Conservation (phyloP, 2,329 filamentous ascomycete genomes). For the Fusarium sacchari region DNA sequence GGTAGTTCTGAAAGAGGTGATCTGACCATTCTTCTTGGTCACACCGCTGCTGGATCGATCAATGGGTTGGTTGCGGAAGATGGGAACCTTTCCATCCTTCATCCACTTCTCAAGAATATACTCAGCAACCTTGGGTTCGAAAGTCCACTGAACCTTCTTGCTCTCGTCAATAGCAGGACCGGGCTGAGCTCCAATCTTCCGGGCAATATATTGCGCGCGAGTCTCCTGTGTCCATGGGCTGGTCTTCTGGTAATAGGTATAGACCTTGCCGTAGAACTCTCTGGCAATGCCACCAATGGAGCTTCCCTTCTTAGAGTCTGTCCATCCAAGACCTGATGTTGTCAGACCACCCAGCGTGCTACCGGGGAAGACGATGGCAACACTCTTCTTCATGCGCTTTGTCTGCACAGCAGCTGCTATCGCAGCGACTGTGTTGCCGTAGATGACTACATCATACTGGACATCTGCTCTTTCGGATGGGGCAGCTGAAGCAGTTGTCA, state of each 20-base stretch:
- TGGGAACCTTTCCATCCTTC: constrained; percentile 28
- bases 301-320: constrained; percentile 34
- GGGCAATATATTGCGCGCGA: constrained; percentile 15
- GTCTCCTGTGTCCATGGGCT: constrained; percentile 26
- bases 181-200: constrained; percentile 30
- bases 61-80: constrained; percentile 30
- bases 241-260: constrained; percentile 20
- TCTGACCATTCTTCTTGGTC: constrained; percentile 21
- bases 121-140: constrained; percentile 36
- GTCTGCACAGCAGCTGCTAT: constrained; percentile 34
- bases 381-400: constrained; percentile 32
- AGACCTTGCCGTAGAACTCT: constrained; percentile 32
- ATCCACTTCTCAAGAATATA: constrained; percentile 30
- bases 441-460: constrained; percentile 35
- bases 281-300: constrained; percentile 35
- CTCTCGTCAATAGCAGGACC: constrained; percentile 30
- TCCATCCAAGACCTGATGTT: constrained; percentile 34
- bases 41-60: constrained; percentile 18
- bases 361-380: constrained; percentile 33
- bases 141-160: constrained; percentile 37
- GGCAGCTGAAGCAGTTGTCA: constrained; percentile 20
- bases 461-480: constrained; percentile 12
- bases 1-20: constrained; percentile 27
- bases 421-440: constrained; percentile 38
- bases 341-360: constrained; percentile 31